These are phyloP conservation scores for Tilletia indica DNA, from an alignment of 1,284 basidiomycete species.

Conservation along the genomic window DNA sequence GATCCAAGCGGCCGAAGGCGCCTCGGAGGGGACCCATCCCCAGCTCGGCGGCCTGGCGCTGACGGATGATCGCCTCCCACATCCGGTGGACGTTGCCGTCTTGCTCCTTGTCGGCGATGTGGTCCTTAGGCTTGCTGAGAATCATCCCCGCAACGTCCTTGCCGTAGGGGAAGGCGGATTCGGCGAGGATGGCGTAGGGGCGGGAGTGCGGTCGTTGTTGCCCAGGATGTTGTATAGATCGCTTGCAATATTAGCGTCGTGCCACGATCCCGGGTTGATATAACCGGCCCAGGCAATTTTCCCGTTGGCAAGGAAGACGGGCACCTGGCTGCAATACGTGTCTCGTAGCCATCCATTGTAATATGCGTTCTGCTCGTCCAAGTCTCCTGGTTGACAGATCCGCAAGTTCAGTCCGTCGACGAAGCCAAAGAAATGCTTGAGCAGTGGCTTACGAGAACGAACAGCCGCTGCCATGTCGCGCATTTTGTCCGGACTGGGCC, in stretches of 20 bases:
- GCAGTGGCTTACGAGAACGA: background rate
- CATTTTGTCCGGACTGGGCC: background rate
- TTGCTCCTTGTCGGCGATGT: background rate
- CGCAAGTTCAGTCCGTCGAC: background rate
- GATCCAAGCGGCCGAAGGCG: constrained; percentile 1
- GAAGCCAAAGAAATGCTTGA: background rate
- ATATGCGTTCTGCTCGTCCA: background rate
- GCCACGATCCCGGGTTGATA: constrained; percentile 1
- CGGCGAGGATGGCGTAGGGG: background rate
- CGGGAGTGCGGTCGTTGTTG: background rate
- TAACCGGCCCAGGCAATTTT: background rate
- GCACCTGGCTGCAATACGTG: background rate
- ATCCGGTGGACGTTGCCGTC: background rate
- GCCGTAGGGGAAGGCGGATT: background rate
- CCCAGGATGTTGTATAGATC: background rate
- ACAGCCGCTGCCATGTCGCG: background rate
- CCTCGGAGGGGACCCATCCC: background rate
- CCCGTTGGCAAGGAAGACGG: background rate
- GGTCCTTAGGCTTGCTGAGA: background rate
- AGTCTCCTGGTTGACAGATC: background rate
- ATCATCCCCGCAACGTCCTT: background rate
- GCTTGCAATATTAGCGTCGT: background rate
- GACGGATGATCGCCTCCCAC: background rate
- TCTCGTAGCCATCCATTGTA: background rate
- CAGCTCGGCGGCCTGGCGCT: background rate